Conservation (phyloP, 2,329 filamentous ascomycete species). For the Colletotrichum musicola region DNA sequence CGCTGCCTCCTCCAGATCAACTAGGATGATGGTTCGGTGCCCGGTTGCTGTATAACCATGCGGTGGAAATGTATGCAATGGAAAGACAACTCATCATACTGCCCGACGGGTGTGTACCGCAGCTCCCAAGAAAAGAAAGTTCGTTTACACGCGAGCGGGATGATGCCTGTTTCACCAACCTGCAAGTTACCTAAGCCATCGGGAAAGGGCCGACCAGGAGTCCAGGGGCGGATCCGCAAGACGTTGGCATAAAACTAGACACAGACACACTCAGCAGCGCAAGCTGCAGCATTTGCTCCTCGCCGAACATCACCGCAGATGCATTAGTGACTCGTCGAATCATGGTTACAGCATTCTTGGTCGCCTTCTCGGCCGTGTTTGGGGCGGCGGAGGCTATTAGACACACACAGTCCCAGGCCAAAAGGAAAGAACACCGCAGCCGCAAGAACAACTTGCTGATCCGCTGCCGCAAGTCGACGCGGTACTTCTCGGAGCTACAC, state of each 20-base stretch:
- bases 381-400: slow-evolving; percentile 61
- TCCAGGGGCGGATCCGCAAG: slow-evolving; percentile 1
- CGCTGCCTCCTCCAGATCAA: background rate
- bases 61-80: slow-evolving; percentile 18
- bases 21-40: background rate
- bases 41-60: background rate
- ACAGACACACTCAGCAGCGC: no score
- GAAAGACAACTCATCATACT: slow-evolving; percentile 22
- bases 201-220: background rate
- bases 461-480: slow-evolving; percentile 59
- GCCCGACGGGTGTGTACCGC: slow-evolving; percentile 17
- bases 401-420: slow-evolving; percentile 58
- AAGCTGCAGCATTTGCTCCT: background rate
- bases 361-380: slow-evolving; percentile 57
- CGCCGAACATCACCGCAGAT: background rate
- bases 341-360: slow-evolving; percentile 49
- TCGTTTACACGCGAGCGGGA: background rate
- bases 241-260: slow-evolving; percentile 9
- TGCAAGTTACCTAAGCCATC: background rate
- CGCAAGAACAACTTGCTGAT: slow-evolving; percentile 55
- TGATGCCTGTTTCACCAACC: background rate
- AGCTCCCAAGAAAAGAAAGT: slow-evolving; percentile 30
- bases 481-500: slow-evolving; percentile 55
- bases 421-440: slow-evolving; percentile 60
- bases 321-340: background rate